Percentiles rank a stretch among this genome's conserved stretches.
Evolutionary conservation across 2,329 filamentous ascomycete genomes (phyloP).

Genomic region (Hypoxylon rubiginosum): DNA sequence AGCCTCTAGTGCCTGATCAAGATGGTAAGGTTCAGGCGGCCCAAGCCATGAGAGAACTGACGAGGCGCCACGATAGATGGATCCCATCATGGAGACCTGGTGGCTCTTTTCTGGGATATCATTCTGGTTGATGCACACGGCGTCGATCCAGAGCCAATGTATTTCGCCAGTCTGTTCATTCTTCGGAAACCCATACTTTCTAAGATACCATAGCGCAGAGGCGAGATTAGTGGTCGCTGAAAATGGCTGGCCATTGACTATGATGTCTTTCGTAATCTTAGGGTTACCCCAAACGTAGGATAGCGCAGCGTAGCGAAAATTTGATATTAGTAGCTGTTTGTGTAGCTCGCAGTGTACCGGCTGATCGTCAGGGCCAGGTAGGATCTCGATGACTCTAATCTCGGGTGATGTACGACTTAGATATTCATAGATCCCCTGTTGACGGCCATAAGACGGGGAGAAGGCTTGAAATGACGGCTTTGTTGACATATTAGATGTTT

Average conservation of each 20-base stretch:
- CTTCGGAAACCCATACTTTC: neutral
- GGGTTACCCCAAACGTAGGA: slow-evolving; percentile 21
- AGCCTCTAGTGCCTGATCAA: neutral
- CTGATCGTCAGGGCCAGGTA: slow-evolving; percentile 2
- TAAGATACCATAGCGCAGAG: slow-evolving; percentile 5
- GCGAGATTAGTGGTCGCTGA: slow-evolving; percentile 9
- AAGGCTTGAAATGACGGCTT: neutral
- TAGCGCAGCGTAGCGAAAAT: slow-evolving; percentile 6
- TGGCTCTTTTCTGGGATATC: neutral
- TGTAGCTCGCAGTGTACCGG: neutral
- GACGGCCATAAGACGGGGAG: neutral
- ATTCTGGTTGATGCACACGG: slow-evolving; percentile 18
- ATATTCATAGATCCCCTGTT: neutral
- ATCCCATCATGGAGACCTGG: slow-evolving; percentile 9
- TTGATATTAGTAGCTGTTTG: neutral
- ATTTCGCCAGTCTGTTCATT: slow-evolving; percentile 1
- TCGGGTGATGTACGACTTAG: neutral
- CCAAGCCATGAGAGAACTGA: slow-evolving; percentile 18
- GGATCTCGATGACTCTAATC: slow-evolving; percentile 12
- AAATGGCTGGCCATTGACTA: neutral
- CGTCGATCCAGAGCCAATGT: slow-evolving; percentile 9
- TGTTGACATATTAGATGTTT: neutral
- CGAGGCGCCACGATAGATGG: slow-evolving; percentile 3
- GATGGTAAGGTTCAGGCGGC: neutral
- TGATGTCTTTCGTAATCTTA: neutral